Conservation (phyloP, 345 rosid species). For the Syzygium oleosum region DNA sequence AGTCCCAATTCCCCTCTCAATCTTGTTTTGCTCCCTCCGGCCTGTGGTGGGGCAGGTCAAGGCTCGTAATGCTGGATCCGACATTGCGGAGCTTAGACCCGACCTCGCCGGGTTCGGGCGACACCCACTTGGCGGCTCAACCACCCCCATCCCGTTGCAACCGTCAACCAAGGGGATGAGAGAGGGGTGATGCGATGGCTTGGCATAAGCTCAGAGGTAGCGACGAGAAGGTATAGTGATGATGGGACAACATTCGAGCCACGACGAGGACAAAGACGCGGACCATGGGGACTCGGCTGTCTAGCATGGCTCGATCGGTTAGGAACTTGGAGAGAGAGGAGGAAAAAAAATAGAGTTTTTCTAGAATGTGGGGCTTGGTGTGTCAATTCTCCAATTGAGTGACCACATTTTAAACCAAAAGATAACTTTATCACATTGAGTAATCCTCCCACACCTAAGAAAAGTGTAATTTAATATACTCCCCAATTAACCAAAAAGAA, state of each 20-base stretch:
- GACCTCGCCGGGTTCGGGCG: accelerated
- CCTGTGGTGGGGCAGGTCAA: not conserved
- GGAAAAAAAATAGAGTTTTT: not conserved
- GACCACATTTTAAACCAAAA: not conserved
- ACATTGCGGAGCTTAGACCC: not conserved
- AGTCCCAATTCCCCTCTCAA: not conserved
- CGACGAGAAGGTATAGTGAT: not conserved
- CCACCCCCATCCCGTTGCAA: not conserved
- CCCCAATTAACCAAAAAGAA: not conserved
- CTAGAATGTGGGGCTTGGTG: not conserved
- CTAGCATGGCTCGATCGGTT: not conserved
- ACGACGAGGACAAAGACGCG: accelerated
- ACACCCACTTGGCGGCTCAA: not conserved
- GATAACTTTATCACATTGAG: not conserved
- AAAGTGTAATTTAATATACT: not conserved
- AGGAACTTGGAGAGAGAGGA: not conserved
- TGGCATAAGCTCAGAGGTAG: not conserved
- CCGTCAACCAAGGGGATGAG: not conserved
- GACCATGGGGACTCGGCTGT: not conserved
- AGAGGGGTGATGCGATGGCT: not conserved
- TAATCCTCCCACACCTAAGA: not conserved
- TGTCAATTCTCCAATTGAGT: not conserved
- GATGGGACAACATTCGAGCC: not conserved
- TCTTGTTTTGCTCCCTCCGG: not conserved
- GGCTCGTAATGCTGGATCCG: not conserved